Evolutionary conservation across 1,284 basidiomycete genomes (phyloP).

Genomic region (Agroathelia rolfsii): DNA sequence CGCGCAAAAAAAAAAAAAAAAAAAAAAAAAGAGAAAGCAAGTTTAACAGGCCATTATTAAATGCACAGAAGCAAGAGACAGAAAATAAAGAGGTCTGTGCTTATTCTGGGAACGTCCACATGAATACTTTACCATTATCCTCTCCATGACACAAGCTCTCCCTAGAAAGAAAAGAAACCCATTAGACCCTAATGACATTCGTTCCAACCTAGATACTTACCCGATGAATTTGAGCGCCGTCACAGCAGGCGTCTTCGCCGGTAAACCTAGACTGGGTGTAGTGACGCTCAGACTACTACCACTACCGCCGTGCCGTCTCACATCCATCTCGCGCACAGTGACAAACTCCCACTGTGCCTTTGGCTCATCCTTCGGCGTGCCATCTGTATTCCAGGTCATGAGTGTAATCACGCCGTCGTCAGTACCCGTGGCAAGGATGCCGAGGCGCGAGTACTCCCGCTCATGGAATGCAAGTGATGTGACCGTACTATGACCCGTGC

Average conservation of each 20-base stretch:
- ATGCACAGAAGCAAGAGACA: too few relatives aligned
- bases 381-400: constrained; percentile 66
- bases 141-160: constrained; percentile 60
- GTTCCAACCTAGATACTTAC: constrained; percentile 29
- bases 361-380: constrained; percentile 49
- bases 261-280: too few relatives aligned
- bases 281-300: too few relatives aligned
- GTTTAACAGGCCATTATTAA: too few relatives aligned
- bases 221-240: constrained; percentile 63
- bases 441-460: constrained; percentile 64
- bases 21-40: too few relatives aligned
- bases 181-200: constrained; percentile 1
- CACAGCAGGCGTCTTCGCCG: constrained; percentile 39
- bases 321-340: constrained; percentile 53
- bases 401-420: constrained; percentile 59
- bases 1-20: too few relatives aligned
- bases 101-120: constrained; percentile 55
- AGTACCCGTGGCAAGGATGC: constrained; percentile 60
- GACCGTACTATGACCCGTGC: too few relatives aligned
- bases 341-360: constrained; percentile 65
- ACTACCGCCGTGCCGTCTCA: constrained; percentile 18
- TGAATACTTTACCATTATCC: constrained; percentile 50
- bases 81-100: too few relatives aligned
- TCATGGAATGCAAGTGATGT: constrained; percentile 73
- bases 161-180: constrained; percentile 22